Percentiles rank a stretch among this genome's conserved stretches.
Conservation (phyloP, 257 asterid genomes). For the Plectranthus barbatus region DNA sequence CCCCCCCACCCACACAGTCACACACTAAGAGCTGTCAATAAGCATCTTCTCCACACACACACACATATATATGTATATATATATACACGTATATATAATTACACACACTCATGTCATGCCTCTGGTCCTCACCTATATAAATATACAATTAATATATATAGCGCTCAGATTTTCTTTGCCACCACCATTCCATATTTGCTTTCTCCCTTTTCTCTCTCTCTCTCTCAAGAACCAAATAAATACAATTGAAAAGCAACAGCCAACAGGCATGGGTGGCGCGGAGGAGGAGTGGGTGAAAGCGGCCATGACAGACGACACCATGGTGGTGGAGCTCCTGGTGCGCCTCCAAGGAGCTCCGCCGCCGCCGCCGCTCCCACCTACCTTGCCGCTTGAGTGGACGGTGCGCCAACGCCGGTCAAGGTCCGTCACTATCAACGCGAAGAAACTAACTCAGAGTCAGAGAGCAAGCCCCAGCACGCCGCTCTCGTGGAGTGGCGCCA, state of each 20-base stretch:
- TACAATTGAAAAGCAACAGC: background rate
- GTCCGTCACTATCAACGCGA: constrained; percentile 11
- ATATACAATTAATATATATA: background rate
- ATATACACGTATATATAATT: too few relatives aligned
- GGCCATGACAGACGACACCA: constrained; percentile 47
- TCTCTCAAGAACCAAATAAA: constrained; percentile 2
- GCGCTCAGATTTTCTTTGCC: constrained; percentile 45
- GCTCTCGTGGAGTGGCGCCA: constrained; percentile 65
- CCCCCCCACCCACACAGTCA: too few relatives aligned
- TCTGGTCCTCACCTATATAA: constrained; percentile 25
- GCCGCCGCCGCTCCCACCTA: constrained; percentile 6
- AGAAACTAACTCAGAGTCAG: constrained; percentile 25
- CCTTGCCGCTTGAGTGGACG: constrained; percentile 46
- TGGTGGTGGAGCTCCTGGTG: constrained; percentile 60
- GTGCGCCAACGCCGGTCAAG: constrained; percentile 72
- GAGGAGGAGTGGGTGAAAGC: constrained; percentile 48
- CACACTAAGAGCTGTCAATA: too few relatives aligned
- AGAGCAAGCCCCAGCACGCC: constrained; percentile 68
- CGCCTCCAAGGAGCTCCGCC: constrained; percentile 18
- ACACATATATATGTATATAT: too few relatives aligned
- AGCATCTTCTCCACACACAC: constrained; percentile 17
- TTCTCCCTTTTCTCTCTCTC: background rate
- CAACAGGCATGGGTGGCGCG: constrained; percentile 30
- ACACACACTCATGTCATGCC: constrained; percentile 36
- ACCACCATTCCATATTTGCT: constrained; percentile 33